Evolutionary conservation across 768 basidiomycete genomes (phyloP), one percentile per base, ranked within the genome.

Genomic region (Hygrocybe punicea): DNA sequence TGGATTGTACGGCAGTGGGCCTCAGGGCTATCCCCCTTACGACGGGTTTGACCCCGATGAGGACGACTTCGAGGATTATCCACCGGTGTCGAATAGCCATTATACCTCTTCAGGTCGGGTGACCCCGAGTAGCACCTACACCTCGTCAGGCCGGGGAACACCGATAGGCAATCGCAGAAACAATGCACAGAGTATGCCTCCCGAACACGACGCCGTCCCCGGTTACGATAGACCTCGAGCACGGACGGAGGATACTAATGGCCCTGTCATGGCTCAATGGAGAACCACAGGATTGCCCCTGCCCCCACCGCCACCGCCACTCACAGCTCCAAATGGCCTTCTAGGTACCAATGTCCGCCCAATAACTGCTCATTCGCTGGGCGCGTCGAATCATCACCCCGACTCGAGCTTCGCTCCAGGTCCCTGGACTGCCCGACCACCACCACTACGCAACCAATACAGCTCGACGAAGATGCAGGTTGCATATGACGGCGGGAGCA

Each of bases 61-160:
- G 21, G 81, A 89, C 59, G 89, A 91, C 2, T 83, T 78, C 56
- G 91, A 93, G 65, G 91, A 92, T 59, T 87, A 87, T 65, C 83
- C 84, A 2, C 75, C 80, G 14, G 93, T 91, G 0, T 89, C 91
- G 0, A 63, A 56, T 40, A 68, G 64, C 19, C 61, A 58, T 48
- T 69, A 72, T 55, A 67, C 78, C 0, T 65, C 80, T 4, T 86
- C 86, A 6, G 89, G 91, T 16, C 82, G 90, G 1, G 88, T 84
- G 16, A 93, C 91, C 0, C 89, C 91, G 0, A 63, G 53, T 45
- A 68, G 64, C 19, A 63, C 55, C 50, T 69, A 72, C 56, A 67
- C 78, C 0, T 64, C 80, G 4, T 86, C 86, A 6, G 89, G 91
- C 13, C 82, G 90, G 2, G 88, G 85, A 17, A 93, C 91, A 1